Conservation (phyloP, 495 filamentous ascomycete species). For the Penicillium atrosanguineum region DNA sequence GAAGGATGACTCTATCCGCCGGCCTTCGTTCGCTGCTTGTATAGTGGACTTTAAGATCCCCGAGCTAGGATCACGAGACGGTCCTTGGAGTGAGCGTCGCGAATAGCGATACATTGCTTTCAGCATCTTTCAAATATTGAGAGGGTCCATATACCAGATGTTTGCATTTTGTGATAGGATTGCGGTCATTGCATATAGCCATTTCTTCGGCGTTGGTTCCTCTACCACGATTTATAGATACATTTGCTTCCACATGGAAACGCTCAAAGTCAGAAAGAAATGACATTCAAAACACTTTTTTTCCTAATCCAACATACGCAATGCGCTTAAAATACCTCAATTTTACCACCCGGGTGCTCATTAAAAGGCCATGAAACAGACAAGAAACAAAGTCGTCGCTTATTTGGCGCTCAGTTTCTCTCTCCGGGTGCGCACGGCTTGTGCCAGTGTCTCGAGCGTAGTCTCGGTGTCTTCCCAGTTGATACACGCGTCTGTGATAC, state of each 20-base stretch:
- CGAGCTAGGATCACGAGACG: conserved; percentile 25
- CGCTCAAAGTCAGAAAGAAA: not conserved
- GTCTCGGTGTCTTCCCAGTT: conserved; percentile 88
- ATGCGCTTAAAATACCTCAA: conserved; percentile 18
- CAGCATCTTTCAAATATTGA: not conserved
- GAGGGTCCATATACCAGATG: not conserved
- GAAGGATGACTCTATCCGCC: conserved; percentile 14
- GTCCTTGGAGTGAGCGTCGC: conserved; percentile 17
- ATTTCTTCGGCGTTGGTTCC: not conserved
- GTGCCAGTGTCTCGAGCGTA: conserved; percentile 75
- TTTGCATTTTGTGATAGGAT: not conserved
- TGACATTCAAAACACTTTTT: conserved; percentile 16
- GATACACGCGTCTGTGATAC: conserved; percentile 98
- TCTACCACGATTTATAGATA: not conserved
- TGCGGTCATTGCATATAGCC: not conserved
- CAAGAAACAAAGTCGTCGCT: conserved; percentile 4
- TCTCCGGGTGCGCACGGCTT: conserved; percentile 63
- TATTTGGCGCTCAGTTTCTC: conserved; percentile 34
- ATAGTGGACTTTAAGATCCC: conserved; percentile 44
- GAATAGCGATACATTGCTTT: not conserved
- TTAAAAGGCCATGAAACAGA: conserved; percentile 8
- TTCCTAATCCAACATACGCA: conserved; percentile 7
- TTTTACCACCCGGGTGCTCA: conserved; percentile 8
- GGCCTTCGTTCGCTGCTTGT: conserved; percentile 39
- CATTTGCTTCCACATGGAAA: not conserved